Evolutionary conservation across 2,329 filamentous ascomycete genomes (phyloP).

Genomic region (Xylaria digitata): DNA sequence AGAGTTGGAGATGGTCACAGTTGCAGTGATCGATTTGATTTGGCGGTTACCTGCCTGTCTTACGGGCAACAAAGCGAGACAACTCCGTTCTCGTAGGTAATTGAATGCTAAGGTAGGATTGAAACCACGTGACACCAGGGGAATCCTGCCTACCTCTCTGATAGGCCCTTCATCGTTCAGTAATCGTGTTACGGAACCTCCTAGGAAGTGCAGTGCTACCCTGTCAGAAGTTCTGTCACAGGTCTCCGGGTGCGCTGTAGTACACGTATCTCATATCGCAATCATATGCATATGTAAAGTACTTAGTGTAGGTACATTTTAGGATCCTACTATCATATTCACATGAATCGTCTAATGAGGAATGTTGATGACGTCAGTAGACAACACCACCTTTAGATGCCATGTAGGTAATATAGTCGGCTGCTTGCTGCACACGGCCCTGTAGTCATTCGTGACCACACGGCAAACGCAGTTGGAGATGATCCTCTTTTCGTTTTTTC

Average conservation of each 20-base stretch:
- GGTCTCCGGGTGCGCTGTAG: not conserved
- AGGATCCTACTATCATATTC: not conserved
- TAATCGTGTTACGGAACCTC: not conserved
- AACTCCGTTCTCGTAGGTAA: slow-evolving; percentile 2
- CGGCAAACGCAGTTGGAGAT: not conserved
- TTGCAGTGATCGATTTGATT: not conserved
- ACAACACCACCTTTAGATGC: not conserved
- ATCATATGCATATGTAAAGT: not conserved
- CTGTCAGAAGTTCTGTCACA: not conserved
- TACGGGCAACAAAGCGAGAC: not conserved
- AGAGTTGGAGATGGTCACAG: not conserved
- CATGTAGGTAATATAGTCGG: not conserved
- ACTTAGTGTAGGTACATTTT: not conserved
- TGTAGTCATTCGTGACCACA: not conserved
- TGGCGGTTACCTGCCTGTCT: not conserved
- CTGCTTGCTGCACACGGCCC: not conserved
- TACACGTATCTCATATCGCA: too few species aligned
- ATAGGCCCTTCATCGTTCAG: slow-evolving; percentile 3
- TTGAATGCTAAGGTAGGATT: not conserved
- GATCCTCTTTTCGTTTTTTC: too few species aligned
- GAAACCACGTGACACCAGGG: slow-evolving; percentile 18
- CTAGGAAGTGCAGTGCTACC: not conserved
- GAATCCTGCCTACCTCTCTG: not conserved
- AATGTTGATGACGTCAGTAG: not conserved
- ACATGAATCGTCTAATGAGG: not conserved